Evolutionary conservation across 2,329 filamentous ascomycete species (phyloP), one percentile per base, ranked within the genome.

Genomic region (Nemania sp.): DNA sequence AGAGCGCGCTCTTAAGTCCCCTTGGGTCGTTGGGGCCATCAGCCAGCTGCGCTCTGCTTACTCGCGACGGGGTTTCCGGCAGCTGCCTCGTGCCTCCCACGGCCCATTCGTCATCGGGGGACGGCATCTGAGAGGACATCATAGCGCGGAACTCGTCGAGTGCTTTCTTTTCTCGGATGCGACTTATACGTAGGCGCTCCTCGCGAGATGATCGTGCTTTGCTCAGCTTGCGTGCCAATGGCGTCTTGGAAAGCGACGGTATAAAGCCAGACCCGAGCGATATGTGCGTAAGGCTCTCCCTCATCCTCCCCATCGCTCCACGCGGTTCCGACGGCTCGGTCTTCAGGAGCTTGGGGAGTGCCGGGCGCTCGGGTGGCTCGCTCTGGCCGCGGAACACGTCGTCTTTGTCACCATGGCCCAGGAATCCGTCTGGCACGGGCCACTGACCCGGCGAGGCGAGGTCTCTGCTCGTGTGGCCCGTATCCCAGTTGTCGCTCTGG

Each of bases 381-480:
- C 57, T 69, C 50, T 37, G 47, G 34, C 51, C 61, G 18, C 47
- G 55, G 6, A 57, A 59, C 6, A 45, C 63, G 20, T 65, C 60
- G 15, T 59, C 62, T 15, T 57, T 65, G 20, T 45, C 60, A 18
- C 57, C 63, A 43, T 60, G 61, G 35, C 59, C 65, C 9, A 49
- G 34, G 7, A 63, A 57, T 2, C 46, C 58, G 17, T 58, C 60
- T 13, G 67, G 66, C 34, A 62, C 54, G 3, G 65, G 65, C 71
- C 71, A 72, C 32, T 63, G 63, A 11, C 59, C 62, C 0, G 67
- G 67, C 5, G 68, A 65, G 54, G 68, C 56, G 15, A 72, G 57
- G 21, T 67, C 64, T 37, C 63, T 62, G 32, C 13, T 54, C 11
- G 58, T 60, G 21, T 63, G 49, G 21, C 68, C 59, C 1, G 47